phyloP scores from a whole-genome alignment of 176 grass and related monocot species.

The Paspalum vaginatum region DNA sequence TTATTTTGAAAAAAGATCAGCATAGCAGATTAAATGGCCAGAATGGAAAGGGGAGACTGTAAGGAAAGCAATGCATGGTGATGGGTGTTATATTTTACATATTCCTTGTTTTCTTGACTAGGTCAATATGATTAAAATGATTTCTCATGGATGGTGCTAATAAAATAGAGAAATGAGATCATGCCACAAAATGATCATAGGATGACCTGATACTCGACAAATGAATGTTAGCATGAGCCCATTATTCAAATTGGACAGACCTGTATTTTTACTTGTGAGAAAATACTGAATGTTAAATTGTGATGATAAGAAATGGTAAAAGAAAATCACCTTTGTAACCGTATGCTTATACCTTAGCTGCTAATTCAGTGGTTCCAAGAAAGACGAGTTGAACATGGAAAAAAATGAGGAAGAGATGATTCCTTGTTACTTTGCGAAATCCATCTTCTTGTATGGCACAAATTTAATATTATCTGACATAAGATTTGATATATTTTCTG shows the following conservation, averaged over 20 bases:
- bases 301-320: neutral
- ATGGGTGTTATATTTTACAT: too few species aligned
- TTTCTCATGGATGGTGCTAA: neutral
- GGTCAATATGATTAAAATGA: neutral
- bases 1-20: neutral
- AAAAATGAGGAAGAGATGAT: neutral
- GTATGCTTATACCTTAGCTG: neutral
- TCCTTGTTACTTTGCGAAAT: neutral
- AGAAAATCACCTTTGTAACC: neutral
- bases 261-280: neutral
- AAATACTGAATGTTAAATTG: neutral
- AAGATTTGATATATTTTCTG: neutral
- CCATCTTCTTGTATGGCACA: neutral
- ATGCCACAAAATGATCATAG: neutral
- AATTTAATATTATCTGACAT: neutral
- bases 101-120: too few species aligned
- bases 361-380: neutral
- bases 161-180: neutral
- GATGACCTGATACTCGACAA: neutral
- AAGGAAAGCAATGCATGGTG: too few species aligned
- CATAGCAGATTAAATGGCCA: too few species aligned
- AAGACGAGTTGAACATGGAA: neutral
- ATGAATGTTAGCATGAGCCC: neutral
- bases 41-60: too few species aligned
- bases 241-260: neutral